phyloP scores from a whole-genome alignment of 306 rosid species.

The Quercus engelmannii region DNA sequence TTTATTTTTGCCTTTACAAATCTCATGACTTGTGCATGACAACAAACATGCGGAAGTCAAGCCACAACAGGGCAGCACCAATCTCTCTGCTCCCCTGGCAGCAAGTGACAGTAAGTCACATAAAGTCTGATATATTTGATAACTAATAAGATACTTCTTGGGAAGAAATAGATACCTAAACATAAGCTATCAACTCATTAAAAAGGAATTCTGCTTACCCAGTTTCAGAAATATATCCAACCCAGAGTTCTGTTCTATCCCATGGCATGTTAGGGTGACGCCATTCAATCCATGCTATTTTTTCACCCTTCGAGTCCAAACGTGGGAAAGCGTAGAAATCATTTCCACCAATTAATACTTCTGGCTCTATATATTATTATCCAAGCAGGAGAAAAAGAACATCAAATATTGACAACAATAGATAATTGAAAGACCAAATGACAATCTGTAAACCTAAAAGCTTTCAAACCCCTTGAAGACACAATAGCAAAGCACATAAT shows the following conservation, averaged over 20 bases:
- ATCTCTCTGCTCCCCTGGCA: not conserved
- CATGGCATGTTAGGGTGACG: conserved; percentile 94
- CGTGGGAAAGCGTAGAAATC: conserved; percentile 98
- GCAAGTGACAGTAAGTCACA: not conserved
- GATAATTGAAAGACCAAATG: not conserved
- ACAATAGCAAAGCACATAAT: not conserved
- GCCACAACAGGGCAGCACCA: not conserved
- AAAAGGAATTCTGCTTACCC: conserved; percentile 57
- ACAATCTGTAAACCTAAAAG: not conserved
- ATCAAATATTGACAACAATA: conserved; percentile 5
- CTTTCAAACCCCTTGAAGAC: too few species aligned
- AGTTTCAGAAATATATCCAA: conserved; percentile 80
- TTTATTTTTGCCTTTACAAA: not conserved
- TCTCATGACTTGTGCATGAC: not conserved
- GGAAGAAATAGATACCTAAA: not conserved
- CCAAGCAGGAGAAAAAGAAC: conserved; percentile 9
- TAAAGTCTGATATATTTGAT: not conserved
- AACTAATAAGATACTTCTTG: not conserved
- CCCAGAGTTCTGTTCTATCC: conserved; percentile 96
- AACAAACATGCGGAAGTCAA: not conserved
- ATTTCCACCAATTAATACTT: conserved; percentile 63
- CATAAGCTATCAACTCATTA: not conserved
- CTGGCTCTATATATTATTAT: conserved; percentile 49
- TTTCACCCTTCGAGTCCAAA: conserved; percentile 62
- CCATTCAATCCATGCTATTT: conserved; percentile 96